phyloP scores from a whole-genome alignment of 257 asterid genomes.

The Galeopsis tetrahit region DNA sequence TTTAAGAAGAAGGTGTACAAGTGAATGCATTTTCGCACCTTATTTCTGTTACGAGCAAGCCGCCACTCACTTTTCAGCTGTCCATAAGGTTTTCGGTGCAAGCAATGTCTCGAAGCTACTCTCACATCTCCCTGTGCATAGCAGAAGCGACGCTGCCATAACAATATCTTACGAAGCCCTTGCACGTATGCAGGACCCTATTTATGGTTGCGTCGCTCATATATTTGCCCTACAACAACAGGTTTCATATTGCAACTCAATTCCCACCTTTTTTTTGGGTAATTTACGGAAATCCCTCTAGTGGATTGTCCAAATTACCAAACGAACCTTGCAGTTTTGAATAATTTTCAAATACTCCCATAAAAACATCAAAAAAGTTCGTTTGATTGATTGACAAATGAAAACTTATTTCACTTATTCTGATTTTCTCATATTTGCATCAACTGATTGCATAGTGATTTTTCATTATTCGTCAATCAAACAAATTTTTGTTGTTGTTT shows the following conservation, averaged over 20 bases:
- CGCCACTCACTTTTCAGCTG: conserved; percentile 60
- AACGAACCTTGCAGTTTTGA: not conserved
- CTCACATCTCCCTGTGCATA: conserved; percentile 51
- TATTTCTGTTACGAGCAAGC: conserved; percentile 65
- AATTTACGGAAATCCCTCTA: not conserved
- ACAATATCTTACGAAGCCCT: conserved; percentile 71
- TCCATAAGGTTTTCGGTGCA: conserved; percentile 77
- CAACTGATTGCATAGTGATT: not conserved
- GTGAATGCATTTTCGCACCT: conserved; percentile 73
- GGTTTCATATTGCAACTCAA: conserved; percentile 40
- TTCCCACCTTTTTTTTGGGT: not conserved
- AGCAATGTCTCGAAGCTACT: conserved; percentile 74
- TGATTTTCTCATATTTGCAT: not conserved
- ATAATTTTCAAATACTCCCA: not conserved
- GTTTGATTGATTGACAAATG: not conserved
- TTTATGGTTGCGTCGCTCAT: conserved; percentile 68
- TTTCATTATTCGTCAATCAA: not conserved
- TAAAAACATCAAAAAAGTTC: not conserved
- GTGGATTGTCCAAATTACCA: not conserved
- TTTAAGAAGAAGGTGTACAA: conserved; percentile 65
- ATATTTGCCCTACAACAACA: conserved; percentile 69
- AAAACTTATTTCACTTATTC: not conserved
- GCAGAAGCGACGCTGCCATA: conserved; percentile 58
- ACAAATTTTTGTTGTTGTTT: not conserved
- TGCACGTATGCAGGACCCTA: conserved; percentile 75